Base-by-base conservation (phyloP, 345 rosid species). In the Salix arbutifolia region DNA sequence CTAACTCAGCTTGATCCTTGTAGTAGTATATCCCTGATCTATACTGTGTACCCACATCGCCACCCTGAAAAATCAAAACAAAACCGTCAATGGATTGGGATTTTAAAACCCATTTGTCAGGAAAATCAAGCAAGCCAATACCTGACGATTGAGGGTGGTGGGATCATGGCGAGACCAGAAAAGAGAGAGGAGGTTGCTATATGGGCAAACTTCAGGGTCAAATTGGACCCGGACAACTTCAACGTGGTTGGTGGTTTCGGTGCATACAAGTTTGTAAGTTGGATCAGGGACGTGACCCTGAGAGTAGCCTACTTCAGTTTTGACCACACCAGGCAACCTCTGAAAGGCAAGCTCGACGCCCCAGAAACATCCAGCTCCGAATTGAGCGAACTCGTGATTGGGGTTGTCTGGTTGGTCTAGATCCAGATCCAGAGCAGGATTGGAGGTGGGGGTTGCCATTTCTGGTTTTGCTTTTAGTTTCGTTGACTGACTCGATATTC, bases 301-400 rank as follows among this genome's bases (percentile, higher is more conserved):
- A 46, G 97, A 90, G 84, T 90, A 95, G 65, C 97, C 99, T 50
- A 90, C 97, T 81, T 90, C 93, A 1, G 97, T 93, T 83, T 89
- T 90, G 6, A 85, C 86, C 14, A 91, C 93, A 11, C 94, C 96
- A 8, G 60, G 79, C 0, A 88, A 82, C 12, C 99, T 85, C 89
- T 95, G 99, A 82, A 89, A 95, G 38, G 91, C 85, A 3, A 95
- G 79, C 83, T 91, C 97, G 44, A 87, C 88, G 1, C 97, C 93
- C 97, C 97, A 95, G 87, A 95, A 95, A 77, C 99, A 95, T n/a
- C 98, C 97, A 0, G 97, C 98, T 53, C 94, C 98, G 81, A 95
- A 93, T 74, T 93, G 89, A 4, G 97, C 96, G 17, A 93, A 84
- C 79, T 87, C 88, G 82, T 80, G 87, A 65, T 76, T 81, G 0